Conservation (phyloP, 2,329 filamentous ascomycete species). For the Hymenoscyphus fructigenus region DNA sequence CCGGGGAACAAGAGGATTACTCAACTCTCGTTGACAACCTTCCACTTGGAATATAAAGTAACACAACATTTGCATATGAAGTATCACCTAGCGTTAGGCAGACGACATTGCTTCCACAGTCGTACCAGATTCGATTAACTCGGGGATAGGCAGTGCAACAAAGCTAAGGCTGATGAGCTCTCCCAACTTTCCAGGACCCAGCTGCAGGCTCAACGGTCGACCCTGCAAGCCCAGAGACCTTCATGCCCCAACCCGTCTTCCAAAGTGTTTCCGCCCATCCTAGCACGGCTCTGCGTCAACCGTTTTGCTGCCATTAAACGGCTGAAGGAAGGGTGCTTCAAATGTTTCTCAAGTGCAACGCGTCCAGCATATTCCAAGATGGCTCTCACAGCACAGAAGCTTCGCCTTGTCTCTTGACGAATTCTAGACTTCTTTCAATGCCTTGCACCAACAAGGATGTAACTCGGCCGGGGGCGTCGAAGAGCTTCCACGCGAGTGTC, state of each 20-base stretch:
- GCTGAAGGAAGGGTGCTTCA: background rate
- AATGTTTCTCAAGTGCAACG: conserved; percentile 7
- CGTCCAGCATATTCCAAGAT: background rate
- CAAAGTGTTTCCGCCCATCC: background rate
- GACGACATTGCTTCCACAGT: background rate
- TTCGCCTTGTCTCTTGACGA: background rate
- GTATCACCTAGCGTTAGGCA: background rate
- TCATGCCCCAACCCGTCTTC: conserved; percentile 1
- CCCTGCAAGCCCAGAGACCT: conserved; percentile 6
- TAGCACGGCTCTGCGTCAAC: background rate
- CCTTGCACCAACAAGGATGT: conserved; percentile 1
- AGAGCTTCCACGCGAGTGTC: conserved; percentile 20
- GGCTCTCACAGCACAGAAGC: background rate
- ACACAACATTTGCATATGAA: background rate
- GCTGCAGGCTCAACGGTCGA: conserved; percentile 9
- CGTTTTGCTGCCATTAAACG: background rate
- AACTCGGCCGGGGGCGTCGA: conserved; percentile 1
- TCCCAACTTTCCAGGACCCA: background rate
- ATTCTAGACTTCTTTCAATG: conserved; percentile 3
- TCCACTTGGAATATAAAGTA: background rate
- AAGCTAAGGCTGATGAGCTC: background rate
- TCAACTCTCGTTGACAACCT: background rate
- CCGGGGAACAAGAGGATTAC: background rate
- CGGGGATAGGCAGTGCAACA: background rate
- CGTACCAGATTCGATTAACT: background rate